Conservation (phyloP, 805 yeast species). For the Suhomyces sp. region DNA sequence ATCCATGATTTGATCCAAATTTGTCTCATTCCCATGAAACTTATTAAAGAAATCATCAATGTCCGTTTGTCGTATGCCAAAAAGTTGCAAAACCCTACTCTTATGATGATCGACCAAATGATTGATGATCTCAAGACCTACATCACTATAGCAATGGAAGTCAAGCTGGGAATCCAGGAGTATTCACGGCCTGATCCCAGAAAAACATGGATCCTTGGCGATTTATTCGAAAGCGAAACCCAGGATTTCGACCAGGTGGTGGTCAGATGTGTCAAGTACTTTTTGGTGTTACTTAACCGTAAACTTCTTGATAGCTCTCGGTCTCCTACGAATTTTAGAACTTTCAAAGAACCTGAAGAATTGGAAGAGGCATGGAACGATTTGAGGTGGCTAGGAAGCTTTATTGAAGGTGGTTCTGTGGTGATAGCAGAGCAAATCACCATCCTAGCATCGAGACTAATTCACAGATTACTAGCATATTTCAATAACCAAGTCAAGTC, state of each 20-base stretch:
- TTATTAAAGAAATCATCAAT: conserved; percentile 74
- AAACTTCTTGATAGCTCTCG: conserved; percentile 77
- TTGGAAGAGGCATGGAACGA: conserved; percentile 79
- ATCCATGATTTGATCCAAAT: conserved; percentile 62
- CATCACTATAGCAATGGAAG: conserved; percentile 68
- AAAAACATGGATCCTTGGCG: conserved; percentile 69
- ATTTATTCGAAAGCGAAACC: conserved; percentile 54
- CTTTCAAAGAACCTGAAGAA: conserved; percentile 89
- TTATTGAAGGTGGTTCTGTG: conserved; percentile 75
- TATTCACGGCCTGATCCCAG: conserved; percentile 52
- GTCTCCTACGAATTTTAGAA: conserved; percentile 60
- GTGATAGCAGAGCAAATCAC: conserved; percentile 78
- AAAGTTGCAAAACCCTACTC: conserved; percentile 77
- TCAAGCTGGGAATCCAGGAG: conserved; percentile 63
- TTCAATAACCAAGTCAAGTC: conserved; percentile 63
- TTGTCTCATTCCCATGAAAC: conserved; percentile 70
- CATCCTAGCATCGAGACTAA: conserved; percentile 60
- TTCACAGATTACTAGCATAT: conserved; percentile 66
- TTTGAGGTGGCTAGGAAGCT: conserved; percentile 71
- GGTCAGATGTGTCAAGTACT: conserved; percentile 68
- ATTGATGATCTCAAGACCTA: conserved; percentile 79
- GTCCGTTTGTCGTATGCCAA: conserved; percentile 75
- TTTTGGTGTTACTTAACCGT: conserved; percentile 65
- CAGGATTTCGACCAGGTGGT: conserved; percentile 60
- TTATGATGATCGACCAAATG: conserved; percentile 95